Conservation (phyloP, 2,329 filamentous ascomycete species). For the Westerdykella ornata region DNA sequence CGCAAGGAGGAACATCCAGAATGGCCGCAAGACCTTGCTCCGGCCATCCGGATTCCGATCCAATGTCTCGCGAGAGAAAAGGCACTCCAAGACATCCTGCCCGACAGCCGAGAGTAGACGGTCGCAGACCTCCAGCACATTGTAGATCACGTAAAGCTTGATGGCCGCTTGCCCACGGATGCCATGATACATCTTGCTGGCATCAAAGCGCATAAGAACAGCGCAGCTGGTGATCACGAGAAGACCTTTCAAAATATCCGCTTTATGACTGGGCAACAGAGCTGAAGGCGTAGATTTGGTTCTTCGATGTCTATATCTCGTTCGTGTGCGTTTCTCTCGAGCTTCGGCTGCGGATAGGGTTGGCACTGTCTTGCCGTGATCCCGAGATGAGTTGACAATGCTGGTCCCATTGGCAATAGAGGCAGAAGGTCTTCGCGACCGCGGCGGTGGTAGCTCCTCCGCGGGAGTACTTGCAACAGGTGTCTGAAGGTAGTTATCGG, state of each 20-base stretch:
- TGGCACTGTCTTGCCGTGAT: conserved; percentile 16
- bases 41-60: conserved; percentile 81
- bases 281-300: conserved; percentile 80
- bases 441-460: conserved; percentile 22
- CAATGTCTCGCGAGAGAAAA: conserved; percentile 88
- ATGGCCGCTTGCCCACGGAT: conserved; percentile 95
- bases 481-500: conserved; percentile 22
- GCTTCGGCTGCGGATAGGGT: conserved; percentile 25
- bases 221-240: conserved; percentile 81
- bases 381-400: conserved; percentile 9
- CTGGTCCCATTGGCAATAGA: conserved; percentile 11
- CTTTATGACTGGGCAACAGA: conserved; percentile 83
- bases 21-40: conserved; percentile 80
- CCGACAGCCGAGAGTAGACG: conserved; percentile 83
- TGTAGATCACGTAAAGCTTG: conserved; percentile 98
- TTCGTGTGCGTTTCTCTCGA: conserved; percentile 28
- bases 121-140: conserved; percentile 89
- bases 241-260: conserved; percentile 83
- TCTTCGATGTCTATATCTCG: conserved; percentile 55
- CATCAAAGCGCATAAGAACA: conserved; percentile 84
- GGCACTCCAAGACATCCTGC: conserved; percentile 91
- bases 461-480: conserved; percentile 19
- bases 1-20: conserved; percentile 85
- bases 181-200: conserved; percentile 95
- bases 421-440: conserved; percentile 23